phyloP scores from a whole-genome alignment of 1,284 basidiomycete species.

The Cryptococcus sp. region DNA sequence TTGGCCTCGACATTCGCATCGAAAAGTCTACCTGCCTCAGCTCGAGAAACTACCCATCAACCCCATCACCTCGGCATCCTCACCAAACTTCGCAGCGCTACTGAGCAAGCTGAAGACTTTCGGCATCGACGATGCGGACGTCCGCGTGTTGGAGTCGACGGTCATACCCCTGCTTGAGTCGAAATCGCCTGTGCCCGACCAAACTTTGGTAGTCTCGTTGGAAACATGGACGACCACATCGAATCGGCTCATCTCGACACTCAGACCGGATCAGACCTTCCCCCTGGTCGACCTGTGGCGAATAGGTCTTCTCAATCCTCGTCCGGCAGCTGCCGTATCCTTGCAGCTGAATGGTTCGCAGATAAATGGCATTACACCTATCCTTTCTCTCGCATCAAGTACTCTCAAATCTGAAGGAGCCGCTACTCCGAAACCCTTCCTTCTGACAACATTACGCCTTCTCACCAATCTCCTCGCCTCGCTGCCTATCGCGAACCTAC shows the following conservation, averaged over 20 bases:
- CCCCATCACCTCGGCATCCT: conserved; percentile 68
- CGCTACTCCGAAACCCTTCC: conserved; percentile 47
- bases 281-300: conserved; percentile 80
- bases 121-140: conserved; percentile 49
- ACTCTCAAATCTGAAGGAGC: conserved; percentile 13
- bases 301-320: conserved; percentile 62
- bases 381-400: conserved; percentile 47
- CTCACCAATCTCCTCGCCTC: conserved; percentile 67
- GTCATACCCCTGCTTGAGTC: conserved; percentile 64
- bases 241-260: conserved; percentile 47
- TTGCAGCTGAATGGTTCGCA: conserved; percentile 52
- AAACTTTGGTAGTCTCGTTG: conserved; percentile 26
- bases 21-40: conserved; percentile 56
- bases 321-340: conserved; percentile 49
- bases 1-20: conserved; percentile 59
- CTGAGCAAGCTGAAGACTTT: conserved; percentile 60
- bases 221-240: conserved; percentile 54
- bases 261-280: conserved; percentile 62
- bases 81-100: conserved; percentile 63
- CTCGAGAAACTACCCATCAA: conserved; percentile 61
- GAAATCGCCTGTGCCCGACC: conserved; percentile 44
- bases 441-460: conserved; percentile 66
- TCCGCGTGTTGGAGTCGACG: conserved; percentile 51
- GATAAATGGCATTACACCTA: conserved; percentile 54
- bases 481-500: conserved; percentile 52